phyloP scores from a whole-genome alignment of 2,329 filamentous ascomycete genomes.

The Alternaria tenuissima region DNA sequence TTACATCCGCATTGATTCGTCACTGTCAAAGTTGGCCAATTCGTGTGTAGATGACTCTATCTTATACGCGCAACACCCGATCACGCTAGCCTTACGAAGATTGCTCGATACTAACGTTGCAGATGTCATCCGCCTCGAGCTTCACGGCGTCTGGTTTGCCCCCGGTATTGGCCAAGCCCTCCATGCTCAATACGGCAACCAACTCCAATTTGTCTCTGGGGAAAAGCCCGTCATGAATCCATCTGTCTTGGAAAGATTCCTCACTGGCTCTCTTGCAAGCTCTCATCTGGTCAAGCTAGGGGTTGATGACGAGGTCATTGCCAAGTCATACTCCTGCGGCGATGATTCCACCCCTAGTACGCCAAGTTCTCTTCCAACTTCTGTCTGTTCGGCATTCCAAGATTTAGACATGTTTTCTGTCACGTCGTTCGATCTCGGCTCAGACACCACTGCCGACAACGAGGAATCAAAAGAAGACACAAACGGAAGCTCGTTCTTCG shows the following conservation, averaged over 20 bases:
- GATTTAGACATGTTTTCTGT: constrained; percentile 25
- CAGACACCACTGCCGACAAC: constrained; percentile 3
- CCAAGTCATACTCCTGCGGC: background rate
- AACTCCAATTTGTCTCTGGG: constrained; percentile 11
- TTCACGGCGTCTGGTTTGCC: constrained; percentile 25
- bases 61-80: constrained; percentile 21
- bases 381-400: constrained; percentile 17
- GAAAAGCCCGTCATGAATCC: background rate
- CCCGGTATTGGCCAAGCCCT: constrained; percentile 18
- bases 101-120: constrained; percentile 19
- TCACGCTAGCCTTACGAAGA: constrained; percentile 19
- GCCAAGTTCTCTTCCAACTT: constrained; percentile 16
- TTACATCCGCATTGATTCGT: constrained; percentile 16
- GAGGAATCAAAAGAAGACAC: background rate
- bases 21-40: constrained; percentile 23
- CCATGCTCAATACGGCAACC: constrained; percentile 7
- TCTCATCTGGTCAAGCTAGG: constrained; percentile 18
- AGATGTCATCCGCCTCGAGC: constrained; percentile 13
- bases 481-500: constrained; percentile 20
- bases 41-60: constrained; percentile 28
- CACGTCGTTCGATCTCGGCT: constrained; percentile 9
- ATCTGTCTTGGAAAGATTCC: constrained; percentile 2
- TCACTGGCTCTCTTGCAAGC: constrained; percentile 14
- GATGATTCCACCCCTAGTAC: background rate
- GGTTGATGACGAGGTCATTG: constrained; percentile 13